Conservation (phyloP, 768 basidiomycete genomes). For the Pulveroboletus sp. region DNA sequence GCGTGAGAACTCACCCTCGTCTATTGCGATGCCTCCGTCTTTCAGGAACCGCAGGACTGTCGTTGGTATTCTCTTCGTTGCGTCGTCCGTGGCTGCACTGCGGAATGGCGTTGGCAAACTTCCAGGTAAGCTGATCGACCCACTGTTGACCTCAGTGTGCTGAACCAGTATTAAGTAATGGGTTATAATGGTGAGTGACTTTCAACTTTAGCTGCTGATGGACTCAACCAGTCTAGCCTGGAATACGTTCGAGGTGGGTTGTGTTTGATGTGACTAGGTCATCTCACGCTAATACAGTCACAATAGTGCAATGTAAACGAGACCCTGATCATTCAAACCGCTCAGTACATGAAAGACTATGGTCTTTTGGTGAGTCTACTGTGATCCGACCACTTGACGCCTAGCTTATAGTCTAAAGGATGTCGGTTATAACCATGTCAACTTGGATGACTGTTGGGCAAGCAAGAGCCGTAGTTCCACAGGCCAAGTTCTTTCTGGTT, state of each 20-base stretch:
- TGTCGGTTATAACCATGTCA: slow-evolving; percentile 56
- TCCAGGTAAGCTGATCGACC: slow-evolving; percentile 20
- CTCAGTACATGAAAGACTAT: slow-evolving; percentile 48
- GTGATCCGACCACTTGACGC: background rate
- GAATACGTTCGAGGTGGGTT: slow-evolving; percentile 61
- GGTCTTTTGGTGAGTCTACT: slow-evolving; percentile 43
- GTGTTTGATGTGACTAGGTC: background rate
- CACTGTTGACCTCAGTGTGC: background rate
- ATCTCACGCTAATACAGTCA: background rate
- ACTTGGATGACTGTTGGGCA: slow-evolving; percentile 65
- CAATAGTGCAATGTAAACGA: slow-evolving; percentile 58
- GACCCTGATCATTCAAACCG: slow-evolving; percentile 46
- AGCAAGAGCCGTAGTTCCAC: slow-evolving; percentile 48
- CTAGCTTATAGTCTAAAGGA: slow-evolving; percentile 34
- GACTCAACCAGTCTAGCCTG: slow-evolving; percentile 43
- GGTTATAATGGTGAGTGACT: slow-evolving; percentile 28
- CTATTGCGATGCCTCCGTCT: slow-evolving; percentile 10
- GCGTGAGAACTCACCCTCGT: background rate
- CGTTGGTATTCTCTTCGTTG: slow-evolving; percentile 12
- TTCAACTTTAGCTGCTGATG: background rate
- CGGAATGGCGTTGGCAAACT: slow-evolving; percentile 32
- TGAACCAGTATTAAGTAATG: slow-evolving; percentile 25
- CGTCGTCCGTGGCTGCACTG: slow-evolving; percentile 16
- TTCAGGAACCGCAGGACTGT: slow-evolving; percentile 3
- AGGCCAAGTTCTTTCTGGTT: slow-evolving; percentile 57